Evolutionary conservation across 1,284 basidiomycete species (phyloP).

Genomic region (Cutaneotrichosporon dermatis): DNA sequence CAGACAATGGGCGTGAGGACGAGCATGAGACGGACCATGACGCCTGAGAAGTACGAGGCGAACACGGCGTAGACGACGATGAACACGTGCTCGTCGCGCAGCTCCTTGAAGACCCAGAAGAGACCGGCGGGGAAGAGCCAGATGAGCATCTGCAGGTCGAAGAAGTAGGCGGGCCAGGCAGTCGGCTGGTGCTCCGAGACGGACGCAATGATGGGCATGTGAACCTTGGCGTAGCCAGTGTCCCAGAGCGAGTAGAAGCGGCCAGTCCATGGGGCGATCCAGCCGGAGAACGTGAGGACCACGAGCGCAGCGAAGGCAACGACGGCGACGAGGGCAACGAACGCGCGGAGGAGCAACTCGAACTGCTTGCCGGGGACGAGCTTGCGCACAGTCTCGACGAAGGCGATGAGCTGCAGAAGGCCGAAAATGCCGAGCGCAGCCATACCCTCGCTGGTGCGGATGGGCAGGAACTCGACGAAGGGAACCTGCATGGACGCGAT

Average conservation of each 20-base stretch:
- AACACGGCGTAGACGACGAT: conserved; percentile 97
- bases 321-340: conserved; percentile 67
- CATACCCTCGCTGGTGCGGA: conserved; percentile 98
- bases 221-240: conserved; percentile 91
- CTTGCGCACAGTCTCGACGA: conserved; percentile 80
- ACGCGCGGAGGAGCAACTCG: conserved; percentile 68
- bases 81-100: conserved; percentile 96
- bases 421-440: conserved; percentile 96
- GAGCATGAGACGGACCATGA: conserved; percentile 78
- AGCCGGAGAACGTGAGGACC: conserved; percentile 83
- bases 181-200: conserved; percentile 99
- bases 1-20: conserved; percentile 50
- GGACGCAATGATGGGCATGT: conserved; percentile 95
- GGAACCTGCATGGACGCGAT: conserved; percentile 98
- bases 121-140: conserved; percentile 98
- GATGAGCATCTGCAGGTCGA: conserved; percentile 96
- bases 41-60: conserved; percentile 96
- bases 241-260: conserved; percentile 99
- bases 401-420: conserved; percentile 91
- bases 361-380: conserved; percentile 93
- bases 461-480: conserved; percentile 98
- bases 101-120: conserved; percentile 83
- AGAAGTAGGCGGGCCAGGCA: conserved; percentile 99
- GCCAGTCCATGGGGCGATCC: conserved; percentile 98
- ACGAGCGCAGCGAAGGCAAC: conserved; percentile 68